These are phyloP conservation scores for Alternaria rosae DNA, from an alignment of 2,329 filamentous ascomycete genomes.

Conservation along the genomic window DNA sequence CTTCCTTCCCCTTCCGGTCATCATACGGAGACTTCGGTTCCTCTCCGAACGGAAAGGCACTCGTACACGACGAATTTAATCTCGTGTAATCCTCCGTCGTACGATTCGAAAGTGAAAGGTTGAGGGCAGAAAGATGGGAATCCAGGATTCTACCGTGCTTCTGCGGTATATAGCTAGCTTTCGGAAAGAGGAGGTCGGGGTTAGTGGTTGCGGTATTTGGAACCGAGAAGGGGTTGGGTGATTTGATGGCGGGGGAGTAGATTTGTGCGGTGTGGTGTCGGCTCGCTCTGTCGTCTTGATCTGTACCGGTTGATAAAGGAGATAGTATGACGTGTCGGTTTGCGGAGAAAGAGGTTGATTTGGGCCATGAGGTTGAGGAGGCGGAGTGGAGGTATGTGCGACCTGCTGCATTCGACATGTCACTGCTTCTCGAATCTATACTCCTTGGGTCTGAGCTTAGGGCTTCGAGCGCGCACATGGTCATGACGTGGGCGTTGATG, in stretches of 20 bases:
- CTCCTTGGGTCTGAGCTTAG: constrained; percentile 23
- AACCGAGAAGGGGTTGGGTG: neutral
- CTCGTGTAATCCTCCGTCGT: constrained; percentile 3
- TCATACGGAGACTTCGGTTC: constrained; percentile 15
- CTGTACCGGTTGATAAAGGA: neutral
- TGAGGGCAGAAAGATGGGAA: neutral
- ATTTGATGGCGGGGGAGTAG: neutral
- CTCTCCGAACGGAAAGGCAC: neutral
- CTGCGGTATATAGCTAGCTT: neutral
- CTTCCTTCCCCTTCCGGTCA: constrained; percentile 30
- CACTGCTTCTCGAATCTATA: constrained; percentile 10
- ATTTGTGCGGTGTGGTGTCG: neutral
- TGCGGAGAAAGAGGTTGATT: constrained; percentile 23
- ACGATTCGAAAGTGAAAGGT: neutral
- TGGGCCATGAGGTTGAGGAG: constrained; percentile 9
- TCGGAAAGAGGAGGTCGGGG: neutral
- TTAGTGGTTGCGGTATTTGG: neutral
- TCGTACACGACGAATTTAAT: constrained; percentile 12
- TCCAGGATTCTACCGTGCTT: neutral
- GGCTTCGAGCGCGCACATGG: constrained; percentile 38
- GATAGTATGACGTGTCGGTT: constrained; percentile 25
- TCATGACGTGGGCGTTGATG: constrained; percentile 39
- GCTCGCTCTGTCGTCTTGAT: neutral
- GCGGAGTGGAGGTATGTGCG: constrained; percentile 15
- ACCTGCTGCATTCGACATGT: neutral